Base-by-base conservation (phyloP, 352 stramenopile genomes). In the Phytopythium vexans region DNA sequence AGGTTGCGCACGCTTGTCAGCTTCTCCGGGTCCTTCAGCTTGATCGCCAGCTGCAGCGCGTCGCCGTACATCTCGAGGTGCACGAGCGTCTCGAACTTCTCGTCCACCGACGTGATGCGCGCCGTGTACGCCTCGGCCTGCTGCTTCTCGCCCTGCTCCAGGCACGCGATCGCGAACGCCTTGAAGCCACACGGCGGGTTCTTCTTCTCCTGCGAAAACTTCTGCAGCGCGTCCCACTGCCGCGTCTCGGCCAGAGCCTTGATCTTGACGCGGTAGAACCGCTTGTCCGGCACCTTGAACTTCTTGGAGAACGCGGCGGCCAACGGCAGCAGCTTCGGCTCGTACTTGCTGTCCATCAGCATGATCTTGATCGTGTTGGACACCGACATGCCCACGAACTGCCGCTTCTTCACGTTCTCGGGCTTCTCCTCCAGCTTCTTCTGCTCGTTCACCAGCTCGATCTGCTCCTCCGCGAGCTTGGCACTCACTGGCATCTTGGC, bases 261-360 rank as follows among this genome's bases (percentile, higher is more conserved):
- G 55, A 96, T 96, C 65, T 96, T 96, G 39, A 96, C 82, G 54
- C 89, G 82, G 61, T 93, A 97, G 44, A 95, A 89, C 7, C 84
- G 82, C 68, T 97, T 97, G 53, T 97, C 88, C 1, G 88, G 82
- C 6, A 97, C 82, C 38, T 95, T 94, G 61, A 96, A 95, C 57
- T 89, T 93, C 56, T 95, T 95, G 36, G 82, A 74, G 53, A 92
- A 85, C 4, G 76, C 52, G 0, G 77, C 75, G 7, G 80, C 83
- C 7, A 93, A 27, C 11, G 67, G 70, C 31, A 86, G 52, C 50
- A 96, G 71, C 58, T 94, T 92, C 0, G 81, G 81, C 41, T 94
- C 80, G 62, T 89, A 89, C 65, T 91, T 91, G 56, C 71, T 81
- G 58, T 92, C 82, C 38, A 72, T 75, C 40, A 90, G 64, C 45